Evolutionary conservation across 2,329 filamentous ascomycete genomes (phyloP).

Genomic region (Botrytis elliptica): DNA sequence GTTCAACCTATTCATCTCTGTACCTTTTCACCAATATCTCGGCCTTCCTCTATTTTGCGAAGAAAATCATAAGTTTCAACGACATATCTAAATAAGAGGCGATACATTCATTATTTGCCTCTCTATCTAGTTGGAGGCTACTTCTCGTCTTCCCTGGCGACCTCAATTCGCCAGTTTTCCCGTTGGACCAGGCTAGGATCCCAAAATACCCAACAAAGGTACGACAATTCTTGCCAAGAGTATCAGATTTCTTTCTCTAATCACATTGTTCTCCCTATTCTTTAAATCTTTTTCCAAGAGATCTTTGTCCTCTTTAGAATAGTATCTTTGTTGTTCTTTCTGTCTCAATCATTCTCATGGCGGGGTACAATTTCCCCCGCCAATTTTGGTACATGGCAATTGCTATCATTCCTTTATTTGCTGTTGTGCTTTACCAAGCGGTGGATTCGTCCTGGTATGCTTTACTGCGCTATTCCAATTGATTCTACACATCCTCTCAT

Average conservation of each 20-base stretch:
- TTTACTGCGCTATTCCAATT: background rate
- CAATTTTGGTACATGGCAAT: conserved; percentile 5
- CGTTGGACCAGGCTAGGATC: conserved; percentile 1
- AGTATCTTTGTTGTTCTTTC: conserved; percentile 6
- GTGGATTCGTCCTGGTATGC: conserved; percentile 29
- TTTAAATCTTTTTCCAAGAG: background rate
- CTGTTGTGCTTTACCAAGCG: conserved; percentile 28
- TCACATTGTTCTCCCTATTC: conserved; percentile 1
- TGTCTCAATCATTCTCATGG: conserved; percentile 24
- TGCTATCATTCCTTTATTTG: conserved; percentile 27
- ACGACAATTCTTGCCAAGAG: conserved; percentile 7
- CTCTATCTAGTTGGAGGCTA: conserved; percentile 11
- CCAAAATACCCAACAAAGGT: conserved; percentile 14
- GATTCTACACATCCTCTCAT: background rate
- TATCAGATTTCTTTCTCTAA: background rate
- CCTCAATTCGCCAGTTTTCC: conserved; percentile 12
- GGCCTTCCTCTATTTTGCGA: background rate
- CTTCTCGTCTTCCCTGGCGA: conserved; percentile 18
- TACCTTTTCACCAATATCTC: background rate
- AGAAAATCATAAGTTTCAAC: background rate
- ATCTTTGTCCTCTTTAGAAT: background rate
- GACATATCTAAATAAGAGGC: background rate
- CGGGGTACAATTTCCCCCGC: conserved; percentile 7
- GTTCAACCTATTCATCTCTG: background rate
- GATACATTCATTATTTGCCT: background rate